Percentiles rank a stretch among this genome's conserved stretches.
Conservation (phyloP, 2,329 filamentous ascomycete species). For the Fusarium palustre region DNA sequence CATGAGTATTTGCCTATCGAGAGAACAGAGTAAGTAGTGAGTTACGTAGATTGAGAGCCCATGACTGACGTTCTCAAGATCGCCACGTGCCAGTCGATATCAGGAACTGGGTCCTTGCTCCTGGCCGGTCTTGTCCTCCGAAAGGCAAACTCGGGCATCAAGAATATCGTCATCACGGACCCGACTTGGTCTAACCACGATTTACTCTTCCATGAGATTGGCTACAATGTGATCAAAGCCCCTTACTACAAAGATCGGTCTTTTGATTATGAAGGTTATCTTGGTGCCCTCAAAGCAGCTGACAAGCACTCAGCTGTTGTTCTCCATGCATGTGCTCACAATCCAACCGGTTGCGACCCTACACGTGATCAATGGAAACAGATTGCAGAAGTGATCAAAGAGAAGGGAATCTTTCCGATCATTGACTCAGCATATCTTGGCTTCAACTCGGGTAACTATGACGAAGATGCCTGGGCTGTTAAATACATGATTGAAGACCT, state of each 20-base stretch:
- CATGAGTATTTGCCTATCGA: slow-evolving; percentile 56
- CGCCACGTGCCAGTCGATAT: slow-evolving; percentile 54
- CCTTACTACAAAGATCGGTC: slow-evolving; percentile 53
- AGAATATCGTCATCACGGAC: slow-evolving; percentile 53
- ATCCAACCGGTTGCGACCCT: slow-evolving; percentile 57
- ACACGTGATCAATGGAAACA: slow-evolving; percentile 41
- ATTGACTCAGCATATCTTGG: slow-evolving; percentile 43
- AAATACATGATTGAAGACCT: slow-evolving; percentile 47
- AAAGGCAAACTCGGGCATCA: slow-evolving; percentile 41
- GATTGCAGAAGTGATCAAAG: slow-evolving; percentile 29
- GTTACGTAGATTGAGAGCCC: accelerated
- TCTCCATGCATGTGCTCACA: slow-evolving; percentile 58
- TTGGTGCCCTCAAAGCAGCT: slow-evolving; percentile 46
- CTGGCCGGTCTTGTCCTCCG: slow-evolving; percentile 51
- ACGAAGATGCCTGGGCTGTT: slow-evolving; percentile 43
- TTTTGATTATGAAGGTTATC: slow-evolving; percentile 51
- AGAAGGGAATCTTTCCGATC: slow-evolving; percentile 34
- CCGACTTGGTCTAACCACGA: slow-evolving; percentile 59
- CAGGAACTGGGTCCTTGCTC: slow-evolving; percentile 56
- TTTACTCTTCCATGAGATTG: slow-evolving; percentile 51
- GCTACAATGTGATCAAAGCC: slow-evolving; percentile 48
- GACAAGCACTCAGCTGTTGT: slow-evolving; percentile 47
- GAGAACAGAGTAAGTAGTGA: slow-evolving; percentile 46
- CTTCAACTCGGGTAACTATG: slow-evolving; percentile 42
- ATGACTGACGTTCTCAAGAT: slow-evolving; percentile 31